A percentile compares a stretch with the other conserved stretches of the same genome.
phyloP scores from a whole-genome alignment of 2,329 filamentous ascomycete genomes.

The Rhexocercosporidium sp. region DNA sequence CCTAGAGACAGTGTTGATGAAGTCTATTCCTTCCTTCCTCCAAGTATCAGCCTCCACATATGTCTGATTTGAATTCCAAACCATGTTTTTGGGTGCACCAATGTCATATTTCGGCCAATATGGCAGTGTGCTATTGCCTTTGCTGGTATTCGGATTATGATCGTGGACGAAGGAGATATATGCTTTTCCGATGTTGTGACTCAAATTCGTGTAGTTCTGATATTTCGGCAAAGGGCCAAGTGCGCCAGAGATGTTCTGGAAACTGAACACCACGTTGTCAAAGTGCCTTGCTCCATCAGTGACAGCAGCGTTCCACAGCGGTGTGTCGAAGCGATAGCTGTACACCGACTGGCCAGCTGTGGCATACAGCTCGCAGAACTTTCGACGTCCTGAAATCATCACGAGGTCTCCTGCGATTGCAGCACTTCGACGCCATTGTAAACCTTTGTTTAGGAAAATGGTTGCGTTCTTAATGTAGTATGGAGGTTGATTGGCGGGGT shows the following conservation, averaged over 20 bases:
- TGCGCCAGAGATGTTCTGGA: slow-evolving; percentile 55
- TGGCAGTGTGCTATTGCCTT: slow-evolving; percentile 41
- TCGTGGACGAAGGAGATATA: slow-evolving; percentile 48
- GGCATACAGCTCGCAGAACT: slow-evolving; percentile 49
- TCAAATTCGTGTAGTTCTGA: slow-evolving; percentile 43
- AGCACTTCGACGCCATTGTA: slow-evolving; percentile 47
- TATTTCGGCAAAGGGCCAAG: slow-evolving; percentile 52
- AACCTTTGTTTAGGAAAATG: background rate
- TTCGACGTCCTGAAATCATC: slow-evolving; percentile 53
- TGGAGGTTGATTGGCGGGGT: background rate
- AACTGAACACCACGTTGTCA: slow-evolving; percentile 55
- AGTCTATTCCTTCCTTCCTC: slow-evolving; percentile 52
- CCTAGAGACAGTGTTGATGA: slow-evolving; percentile 48
- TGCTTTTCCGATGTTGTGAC: slow-evolving; percentile 33
- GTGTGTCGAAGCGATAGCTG: slow-evolving; percentile 28
- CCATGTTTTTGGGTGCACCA: slow-evolving; percentile 48
- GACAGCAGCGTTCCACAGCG: slow-evolving; percentile 45
- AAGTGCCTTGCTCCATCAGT: slow-evolving; percentile 53
- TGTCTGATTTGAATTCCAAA: slow-evolving; percentile 49
- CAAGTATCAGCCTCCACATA: slow-evolving; percentile 54
- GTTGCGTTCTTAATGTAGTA: slow-evolving; percentile 25
- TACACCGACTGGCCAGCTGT: background rate
- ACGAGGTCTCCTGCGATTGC: slow-evolving; percentile 54
- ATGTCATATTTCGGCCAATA: slow-evolving; percentile 50
- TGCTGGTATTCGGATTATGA: slow-evolving; percentile 49